Evolutionary conservation across 352 stramenopile genomes (phyloP), one percentile per base, ranked within the genome.

Genomic region (Pythium chondricola): DNA sequence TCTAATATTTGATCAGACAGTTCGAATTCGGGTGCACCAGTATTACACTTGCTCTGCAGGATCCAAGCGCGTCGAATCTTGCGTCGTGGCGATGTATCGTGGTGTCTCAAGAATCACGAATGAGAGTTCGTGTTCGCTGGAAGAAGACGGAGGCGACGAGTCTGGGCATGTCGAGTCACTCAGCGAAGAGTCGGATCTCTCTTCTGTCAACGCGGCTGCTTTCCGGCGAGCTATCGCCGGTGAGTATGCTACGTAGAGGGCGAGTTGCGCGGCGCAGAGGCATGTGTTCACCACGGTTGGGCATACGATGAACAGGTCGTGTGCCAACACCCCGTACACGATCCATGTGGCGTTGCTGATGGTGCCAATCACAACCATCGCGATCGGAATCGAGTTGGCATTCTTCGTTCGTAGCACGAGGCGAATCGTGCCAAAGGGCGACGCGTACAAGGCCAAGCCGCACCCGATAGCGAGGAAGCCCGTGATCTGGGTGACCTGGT

Each of bases 311-410:
- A 67, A 70, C 25, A 56, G 61, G 43, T 83, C 65, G 29, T 60
- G 48, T 22, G 73, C 60, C 0, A 65, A 63, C 18, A 68, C 52
- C 1, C 65, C 63, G 39, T 81, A 83, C 0, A 64, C 48, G 24
- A 71, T 57, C 72, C 72, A 83, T 0, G 76, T 58, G 27, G 63
- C 48, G 20, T 74, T 70, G 48, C 74, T 83, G 29, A 77, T 36
- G 9, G 68, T 61, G 33, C 65, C 74, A 10, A 78, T 57, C 0
- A 57, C 43, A 32, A 70, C 72, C 37, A 84, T 59, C 21, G 49
- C 58, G 41, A 81, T 69, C 0, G 72, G 72, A 29, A 83, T 63
- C 47, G 63, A 74, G 11, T 65, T 63, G 10, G 67, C 59, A 41
- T 61, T 78, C 40, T 74, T 75, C 29, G 63, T 73, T 14, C 44